Conservation (phyloP, 345 rosid species). For the Raphanus sativus region DNA sequence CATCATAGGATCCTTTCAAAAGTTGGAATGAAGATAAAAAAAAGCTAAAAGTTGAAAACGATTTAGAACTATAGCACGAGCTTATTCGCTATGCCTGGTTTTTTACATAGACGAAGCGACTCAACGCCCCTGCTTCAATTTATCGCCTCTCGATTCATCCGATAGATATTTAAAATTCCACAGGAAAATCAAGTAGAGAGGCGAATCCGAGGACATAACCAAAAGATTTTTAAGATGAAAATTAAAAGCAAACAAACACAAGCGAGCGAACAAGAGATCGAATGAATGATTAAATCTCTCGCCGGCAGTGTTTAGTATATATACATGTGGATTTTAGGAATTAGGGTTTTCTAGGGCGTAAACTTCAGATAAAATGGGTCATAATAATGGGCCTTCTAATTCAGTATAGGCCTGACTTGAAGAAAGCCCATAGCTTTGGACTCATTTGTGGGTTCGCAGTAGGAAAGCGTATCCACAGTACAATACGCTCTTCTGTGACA, state of each 20-base stretch:
- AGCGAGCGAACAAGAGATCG: not conserved
- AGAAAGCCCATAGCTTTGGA: not conserved
- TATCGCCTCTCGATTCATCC: constrained; percentile 28
- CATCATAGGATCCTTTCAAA: constrained; percentile 34
- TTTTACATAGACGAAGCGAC: constrained; percentile 27
- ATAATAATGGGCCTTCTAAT: constrained; percentile 2
- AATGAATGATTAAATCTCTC: not conserved
- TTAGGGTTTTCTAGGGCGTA: constrained; percentile 25
- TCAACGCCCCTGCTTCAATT: constrained; percentile 35
- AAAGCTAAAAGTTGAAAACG: not conserved
- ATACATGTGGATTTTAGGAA: not conserved
- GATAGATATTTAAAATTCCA: not conserved
- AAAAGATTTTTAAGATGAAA: not conserved
- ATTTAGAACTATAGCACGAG: constrained; percentile 27
- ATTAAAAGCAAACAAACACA: not conserved
- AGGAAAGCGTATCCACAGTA: too few species aligned
- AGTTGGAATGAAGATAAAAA: not conserved
- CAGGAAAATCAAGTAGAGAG: constrained; percentile 14
- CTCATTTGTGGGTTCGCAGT: too few species aligned
- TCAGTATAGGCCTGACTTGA: not conserved
- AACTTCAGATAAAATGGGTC: constrained; percentile 3
- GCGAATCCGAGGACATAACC: not conserved
- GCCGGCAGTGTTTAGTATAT: not conserved
- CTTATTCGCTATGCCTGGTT: constrained; percentile 42
- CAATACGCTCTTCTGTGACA: too few species aligned